Evolutionary conservation across 441 rosid species (phyloP).

Genomic region (Erodium chrysanthum): DNA sequence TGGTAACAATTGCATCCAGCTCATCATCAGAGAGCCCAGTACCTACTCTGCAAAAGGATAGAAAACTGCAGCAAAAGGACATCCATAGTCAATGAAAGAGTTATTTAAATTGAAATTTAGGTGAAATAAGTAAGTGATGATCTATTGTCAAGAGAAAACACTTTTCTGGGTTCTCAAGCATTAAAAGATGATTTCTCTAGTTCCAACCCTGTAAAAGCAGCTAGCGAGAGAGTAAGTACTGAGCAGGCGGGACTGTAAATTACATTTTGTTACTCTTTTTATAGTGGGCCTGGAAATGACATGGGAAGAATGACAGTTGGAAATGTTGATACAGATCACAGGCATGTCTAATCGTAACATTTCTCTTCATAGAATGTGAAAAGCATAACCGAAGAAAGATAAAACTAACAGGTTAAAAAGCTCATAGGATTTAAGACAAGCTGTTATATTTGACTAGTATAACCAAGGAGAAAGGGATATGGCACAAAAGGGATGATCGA

Average conservation of each 20-base stretch:
- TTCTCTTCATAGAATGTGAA: background rate
- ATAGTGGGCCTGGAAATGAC: background rate
- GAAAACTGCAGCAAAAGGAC: constrained; percentile 50
- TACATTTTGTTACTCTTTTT: background rate
- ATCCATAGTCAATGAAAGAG: constrained; percentile 2
- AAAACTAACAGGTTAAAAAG: background rate
- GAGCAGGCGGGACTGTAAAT: background rate
- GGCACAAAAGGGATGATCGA: background rate
- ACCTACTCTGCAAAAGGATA: constrained; percentile 96
- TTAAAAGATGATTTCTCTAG: background rate
- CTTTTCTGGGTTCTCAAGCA: background rate
- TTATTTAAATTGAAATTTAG: background rate
- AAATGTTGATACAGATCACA: background rate
- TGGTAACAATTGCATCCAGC: constrained; percentile 62
- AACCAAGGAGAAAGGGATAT: background rate
- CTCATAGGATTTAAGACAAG: background rate
- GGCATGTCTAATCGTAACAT: background rate
- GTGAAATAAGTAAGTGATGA: background rate
- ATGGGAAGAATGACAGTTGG: background rate
- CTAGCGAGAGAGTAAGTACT: background rate
- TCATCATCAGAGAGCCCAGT: constrained; percentile 86
- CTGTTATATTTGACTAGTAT: background rate
- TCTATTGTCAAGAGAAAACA: background rate
- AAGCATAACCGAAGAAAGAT: background rate
- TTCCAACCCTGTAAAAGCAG: background rate